Evolutionary conservation across 805 yeast species (phyloP).

Genomic region (Candida silvatica): DNA sequence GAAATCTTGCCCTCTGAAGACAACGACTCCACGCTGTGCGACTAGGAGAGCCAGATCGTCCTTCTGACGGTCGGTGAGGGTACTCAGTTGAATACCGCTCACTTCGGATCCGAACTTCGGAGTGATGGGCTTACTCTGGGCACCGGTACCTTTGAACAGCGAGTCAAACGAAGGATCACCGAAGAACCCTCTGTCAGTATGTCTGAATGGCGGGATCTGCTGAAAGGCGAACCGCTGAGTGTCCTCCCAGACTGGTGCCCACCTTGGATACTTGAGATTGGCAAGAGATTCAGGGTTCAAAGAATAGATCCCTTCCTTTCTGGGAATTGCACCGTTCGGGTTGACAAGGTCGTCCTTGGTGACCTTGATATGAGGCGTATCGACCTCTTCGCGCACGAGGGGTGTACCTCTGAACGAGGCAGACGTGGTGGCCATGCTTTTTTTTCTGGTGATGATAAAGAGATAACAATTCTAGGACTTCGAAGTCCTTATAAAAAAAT

Average conservation of each 20-base stretch:
- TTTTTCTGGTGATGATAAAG: too few relatives aligned
- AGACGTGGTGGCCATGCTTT: too few relatives aligned
- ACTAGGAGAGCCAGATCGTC: conserved; percentile 63
- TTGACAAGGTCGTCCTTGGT: not conserved
- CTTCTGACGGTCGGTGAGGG: conserved; percentile 42
- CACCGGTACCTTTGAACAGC: conserved; percentile 29
- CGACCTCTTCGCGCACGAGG: not conserved
- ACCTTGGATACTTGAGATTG: conserved; percentile 7
- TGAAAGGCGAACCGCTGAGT: conserved; percentile 7
- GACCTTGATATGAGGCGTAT: not conserved
- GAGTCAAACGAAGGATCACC: conserved; percentile 49
- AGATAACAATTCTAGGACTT: too few relatives aligned
- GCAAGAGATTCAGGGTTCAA: not conserved
- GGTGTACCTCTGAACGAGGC: conserved; percentile 20
- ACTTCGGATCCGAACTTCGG: conserved; percentile 69
- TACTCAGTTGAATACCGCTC: conserved; percentile 49
- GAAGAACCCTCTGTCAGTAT: conserved; percentile 48
- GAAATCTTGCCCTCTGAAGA: conserved; percentile 61
- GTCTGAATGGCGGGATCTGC: conserved; percentile 46
- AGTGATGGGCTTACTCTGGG: conserved; percentile 35
- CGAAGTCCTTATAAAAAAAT: too few relatives aligned
- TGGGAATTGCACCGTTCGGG: not conserved
- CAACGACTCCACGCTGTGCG: conserved; percentile 65
- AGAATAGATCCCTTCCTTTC: conserved; percentile 1
- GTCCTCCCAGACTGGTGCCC: conserved; percentile 12